Evolutionary conservation across 75 land plant species (phyloP).

Genomic region (Chamaecyparis obtusa): DNA sequence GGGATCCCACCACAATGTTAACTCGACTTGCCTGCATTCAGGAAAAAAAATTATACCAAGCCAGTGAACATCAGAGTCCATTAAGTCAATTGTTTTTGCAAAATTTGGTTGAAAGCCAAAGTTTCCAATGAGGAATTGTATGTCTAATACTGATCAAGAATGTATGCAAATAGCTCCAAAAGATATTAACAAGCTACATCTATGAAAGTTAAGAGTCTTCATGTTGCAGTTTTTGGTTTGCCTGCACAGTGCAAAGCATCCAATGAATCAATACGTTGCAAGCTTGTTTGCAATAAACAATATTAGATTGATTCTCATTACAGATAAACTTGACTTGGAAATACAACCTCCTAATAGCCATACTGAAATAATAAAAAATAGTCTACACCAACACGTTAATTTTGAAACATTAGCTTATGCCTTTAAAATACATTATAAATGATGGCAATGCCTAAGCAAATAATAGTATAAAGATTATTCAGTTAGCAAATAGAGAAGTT

Average conservation of each 20-base stretch:
- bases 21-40: conserved; percentile 61
- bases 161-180: neutral
- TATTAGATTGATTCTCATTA: neutral
- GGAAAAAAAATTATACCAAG: neutral
- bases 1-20: conserved; percentile 88
- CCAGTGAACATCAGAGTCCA: neutral
- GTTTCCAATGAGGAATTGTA: neutral
- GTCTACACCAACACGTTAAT: neutral
- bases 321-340: neutral
- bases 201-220: neutral
- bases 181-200: neutral
- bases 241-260: neutral
- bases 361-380: neutral
- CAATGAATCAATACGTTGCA: neutral
- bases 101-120: neutral
- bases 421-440: neutral
- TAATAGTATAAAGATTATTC: neutral
- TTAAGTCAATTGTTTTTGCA: neutral
- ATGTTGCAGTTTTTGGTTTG: neutral
- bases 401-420: neutral
- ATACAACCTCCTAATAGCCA: neutral
- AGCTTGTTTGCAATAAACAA: neutral
- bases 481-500: neutral
- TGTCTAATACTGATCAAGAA: neutral
- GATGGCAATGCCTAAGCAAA: neutral